These are phyloP conservation scores for Centrapalus pauciflorus DNA, from an alignment of 129 eudicot species.

Conservation along the genomic window DNA sequence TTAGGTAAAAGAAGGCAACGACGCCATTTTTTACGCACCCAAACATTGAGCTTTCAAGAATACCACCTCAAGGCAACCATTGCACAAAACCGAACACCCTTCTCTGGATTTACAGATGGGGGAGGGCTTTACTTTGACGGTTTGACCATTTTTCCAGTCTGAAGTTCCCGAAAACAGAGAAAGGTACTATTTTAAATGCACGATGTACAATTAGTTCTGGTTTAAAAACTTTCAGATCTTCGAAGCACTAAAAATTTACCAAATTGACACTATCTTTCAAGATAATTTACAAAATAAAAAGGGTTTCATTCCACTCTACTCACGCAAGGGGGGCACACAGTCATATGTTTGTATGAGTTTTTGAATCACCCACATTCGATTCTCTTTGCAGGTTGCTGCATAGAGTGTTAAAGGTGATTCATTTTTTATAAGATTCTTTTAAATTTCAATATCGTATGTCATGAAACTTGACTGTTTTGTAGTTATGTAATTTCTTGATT, in stretches of 20 bases:
- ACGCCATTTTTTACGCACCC: too few relatives aligned
- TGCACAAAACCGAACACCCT: slow-evolving; percentile 12
- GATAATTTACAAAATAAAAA: slow-evolving; percentile 20
- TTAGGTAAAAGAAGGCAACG: too few relatives aligned
- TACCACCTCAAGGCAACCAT: slow-evolving; percentile 21
- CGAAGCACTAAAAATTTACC: neutral
- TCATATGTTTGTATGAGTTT: neutral
- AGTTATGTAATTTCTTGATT: slow-evolving; percentile 17
- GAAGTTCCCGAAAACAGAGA: neutral
- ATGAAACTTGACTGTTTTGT: neutral
- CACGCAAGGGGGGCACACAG: neutral
- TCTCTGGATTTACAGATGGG: slow-evolving; percentile 41
- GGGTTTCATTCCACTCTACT: slow-evolving; percentile 5
- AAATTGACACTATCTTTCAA: neutral
- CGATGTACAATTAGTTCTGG: neutral
- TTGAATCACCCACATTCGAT: neutral
- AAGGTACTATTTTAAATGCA: neutral
- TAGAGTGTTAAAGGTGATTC: slow-evolving; percentile 14
- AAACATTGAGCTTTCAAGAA: too few relatives aligned
- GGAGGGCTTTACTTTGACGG: slow-evolving; percentile 40
- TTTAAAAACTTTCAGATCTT: slow-evolving; percentile 17
- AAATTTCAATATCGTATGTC: neutral
- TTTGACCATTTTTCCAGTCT: slow-evolving; percentile 16
- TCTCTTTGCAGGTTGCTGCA: slow-evolving; percentile 5
- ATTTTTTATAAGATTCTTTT: neutral